Evolutionary conservation across 202 grass and related monocot genomes (phyloP), one percentile per base, ranked within the genome.

Genomic region (Carex sylvatica): DNA sequence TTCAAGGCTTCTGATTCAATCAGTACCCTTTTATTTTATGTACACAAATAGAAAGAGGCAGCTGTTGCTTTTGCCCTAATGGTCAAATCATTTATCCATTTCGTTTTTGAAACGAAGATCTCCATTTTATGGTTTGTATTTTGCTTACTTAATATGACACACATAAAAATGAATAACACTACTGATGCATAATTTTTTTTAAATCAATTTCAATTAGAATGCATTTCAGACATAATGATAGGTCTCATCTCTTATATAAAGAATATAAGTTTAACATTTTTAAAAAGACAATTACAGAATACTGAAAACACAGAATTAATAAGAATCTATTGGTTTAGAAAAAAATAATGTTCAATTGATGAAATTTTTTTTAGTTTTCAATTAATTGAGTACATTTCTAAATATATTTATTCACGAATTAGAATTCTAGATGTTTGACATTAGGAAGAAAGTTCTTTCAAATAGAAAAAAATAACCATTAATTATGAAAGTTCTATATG

Each of bases 21-120:
- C 74, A 40, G 38, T 40, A 78, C 15, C 19, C 16, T 78, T 78
- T 78, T 78, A 78, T 78, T 78, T 78, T 78, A 78, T 78, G 74
- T 31, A 19, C 28, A 78, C 51, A 78, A 78, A 78, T 78, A 78
- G 53, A 78, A 78, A 78, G 70, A 51, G 74, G 53, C 52, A 78
- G 28, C 53, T 60, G 7, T 78, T 60, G 28, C 52, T 78, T 18
- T 72, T 73, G 74, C 74, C 53, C 74, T 78, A 78, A 60, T 78
- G 10, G n/a, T 78, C 3, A 30, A 31, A 31, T 0, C 11, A 20
- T 60, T 55, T 55, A 51, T 76, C 72, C 72, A 56, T 56, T 76
- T 76, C 7, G 0, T 56, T 56, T 16, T 5, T 31, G 0, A 76
- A 55, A 55, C 7, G 51, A 56, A 76, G 26, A 76, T 56, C 68